Base-by-base conservation (phyloP, 768 basidiomycete genomes). In the Rhodotorula sphaerocarpa region DNA sequence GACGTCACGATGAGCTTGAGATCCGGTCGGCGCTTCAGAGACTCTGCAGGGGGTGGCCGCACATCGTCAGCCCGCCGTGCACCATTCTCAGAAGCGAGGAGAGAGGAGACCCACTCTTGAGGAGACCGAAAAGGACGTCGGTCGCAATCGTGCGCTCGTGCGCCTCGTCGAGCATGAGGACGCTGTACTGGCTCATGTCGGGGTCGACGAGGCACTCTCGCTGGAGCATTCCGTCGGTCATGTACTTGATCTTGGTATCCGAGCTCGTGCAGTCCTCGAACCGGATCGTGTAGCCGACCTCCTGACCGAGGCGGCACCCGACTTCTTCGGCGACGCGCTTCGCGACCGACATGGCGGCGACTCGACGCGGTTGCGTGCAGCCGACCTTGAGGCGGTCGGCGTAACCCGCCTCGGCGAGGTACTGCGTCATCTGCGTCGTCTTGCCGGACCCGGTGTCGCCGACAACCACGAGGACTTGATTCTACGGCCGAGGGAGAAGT, bases 151-250 rank as follows among this genome's bases (percentile, higher is more conserved):
- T 96, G 55, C 95, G 83, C 75, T 99, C 95, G 76, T 99, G 95
- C 16, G 95, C 95, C 77, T 99, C 95, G 74, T 99, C 95, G 74
- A 99, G 80, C 87, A 99, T 99, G 76, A 99, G 79, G 57, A 96
- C 90, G 3, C 89, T 90, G 74, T 99, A 99, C 50, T 84, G 82
- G 63, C 84, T 88, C 74, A 90, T 86, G 63, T 95, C 84, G 9
- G 93, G 93, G 73, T 99, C 95, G 73, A 97, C 88, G 56, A 99
- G 79, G 67, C 87, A 90, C 79, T 99, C 95, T 77, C 95, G 83
- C 73, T 96, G 89, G 30, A 99, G 81, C 90, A 99, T 96, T 79
- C 95, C 95, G 73, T 97, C 95, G 72, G 95, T 99, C 95, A 99
- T 96, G 81, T 95, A 99, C 77, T 97, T 99, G 81, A 99, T 99